A percentile compares a stretch with the other conserved stretches of the same genome.
phyloP scores from a whole-genome alignment of 2,329 filamentous ascomycete species.

The Cadophora sp. region DNA sequence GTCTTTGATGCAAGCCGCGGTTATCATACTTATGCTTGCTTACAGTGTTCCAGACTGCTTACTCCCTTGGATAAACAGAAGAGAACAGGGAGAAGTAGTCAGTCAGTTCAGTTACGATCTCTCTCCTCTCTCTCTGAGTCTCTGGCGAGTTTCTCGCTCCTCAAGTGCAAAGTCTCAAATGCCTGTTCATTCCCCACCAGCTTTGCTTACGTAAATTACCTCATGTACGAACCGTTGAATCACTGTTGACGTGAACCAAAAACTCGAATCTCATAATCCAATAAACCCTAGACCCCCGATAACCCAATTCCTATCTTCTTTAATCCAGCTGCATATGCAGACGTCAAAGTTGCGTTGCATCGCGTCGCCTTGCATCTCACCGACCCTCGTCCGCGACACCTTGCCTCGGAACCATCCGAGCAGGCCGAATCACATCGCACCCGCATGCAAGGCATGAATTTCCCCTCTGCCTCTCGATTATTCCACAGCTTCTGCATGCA shows the following conservation, averaged over 20 bases:
- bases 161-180: not conserved
- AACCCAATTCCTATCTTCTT: not conserved
- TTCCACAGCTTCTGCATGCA: too few relatives aligned
- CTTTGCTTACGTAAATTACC: not conserved
- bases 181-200: not conserved
- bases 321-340: constrained; percentile 4
- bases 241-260: not conserved
- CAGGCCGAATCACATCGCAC: not conserved
- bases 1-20: not conserved
- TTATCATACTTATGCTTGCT: not conserved
- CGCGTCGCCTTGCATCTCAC: not conserved
- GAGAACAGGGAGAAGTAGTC: too few relatives aligned
- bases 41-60: too few relatives aligned
- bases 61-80: too few relatives aligned
- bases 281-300: not conserved
- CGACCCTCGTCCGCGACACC: not conserved
- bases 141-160: too few relatives aligned
- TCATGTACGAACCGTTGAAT: not conserved
- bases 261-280: not conserved
- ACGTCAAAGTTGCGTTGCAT: constrained; percentile 1
- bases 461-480: not conserved
- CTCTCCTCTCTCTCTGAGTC: too few relatives aligned
- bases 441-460: not conserved
- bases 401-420: constrained; percentile 1
- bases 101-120: too few relatives aligned